A percentile compares a stretch with the other conserved stretches of the same genome.
phyloP scores from a whole-genome alignment of 2,329 filamentous ascomycete species.

The Fusarium sarcochroum region DNA sequence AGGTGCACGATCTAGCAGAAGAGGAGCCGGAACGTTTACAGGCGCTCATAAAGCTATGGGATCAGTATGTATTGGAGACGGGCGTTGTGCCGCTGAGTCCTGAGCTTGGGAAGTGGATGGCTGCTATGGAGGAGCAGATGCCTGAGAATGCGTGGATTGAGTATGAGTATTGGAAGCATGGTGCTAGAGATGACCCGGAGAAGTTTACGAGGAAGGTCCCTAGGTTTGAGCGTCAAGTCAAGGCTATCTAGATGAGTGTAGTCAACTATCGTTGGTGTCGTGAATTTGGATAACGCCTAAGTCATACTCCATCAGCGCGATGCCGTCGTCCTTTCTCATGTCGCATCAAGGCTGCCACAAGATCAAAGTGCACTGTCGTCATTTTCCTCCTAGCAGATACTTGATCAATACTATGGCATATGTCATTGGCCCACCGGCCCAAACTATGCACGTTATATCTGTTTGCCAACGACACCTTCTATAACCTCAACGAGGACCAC shows the following conservation, averaged over 20 bases:
- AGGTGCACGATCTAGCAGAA: slow-evolving; percentile 62
- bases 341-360: neutral
- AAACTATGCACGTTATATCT: neutral
- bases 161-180: slow-evolving; percentile 72
- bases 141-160: slow-evolving; percentile 76
- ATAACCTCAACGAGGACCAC: neutral
- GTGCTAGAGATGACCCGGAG: slow-evolving; percentile 59
- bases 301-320: slow-evolving; percentile 5
- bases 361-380: too few relatives aligned
- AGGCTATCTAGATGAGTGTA: slow-evolving; percentile 7
- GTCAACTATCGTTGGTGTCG: neutral
- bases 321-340: neutral
- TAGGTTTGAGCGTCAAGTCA: slow-evolving; percentile 35
- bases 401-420: neutral
- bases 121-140: slow-evolving; percentile 75
- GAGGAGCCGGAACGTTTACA: slow-evolving; percentile 59
- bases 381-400: neutral
- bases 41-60: slow-evolving; percentile 67
- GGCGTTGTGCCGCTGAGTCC: slow-evolving; percentile 52
- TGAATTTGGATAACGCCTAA: neutral
- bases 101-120: slow-evolving; percentile 70
- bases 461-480: slow-evolving; percentile 23
- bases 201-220: slow-evolving; percentile 52
- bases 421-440: too few relatives aligned
- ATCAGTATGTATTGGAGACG: slow-evolving; percentile 63